Conservation (phyloP, 2,329 filamentous ascomycete genomes). For the Xylaria sp. region DNA sequence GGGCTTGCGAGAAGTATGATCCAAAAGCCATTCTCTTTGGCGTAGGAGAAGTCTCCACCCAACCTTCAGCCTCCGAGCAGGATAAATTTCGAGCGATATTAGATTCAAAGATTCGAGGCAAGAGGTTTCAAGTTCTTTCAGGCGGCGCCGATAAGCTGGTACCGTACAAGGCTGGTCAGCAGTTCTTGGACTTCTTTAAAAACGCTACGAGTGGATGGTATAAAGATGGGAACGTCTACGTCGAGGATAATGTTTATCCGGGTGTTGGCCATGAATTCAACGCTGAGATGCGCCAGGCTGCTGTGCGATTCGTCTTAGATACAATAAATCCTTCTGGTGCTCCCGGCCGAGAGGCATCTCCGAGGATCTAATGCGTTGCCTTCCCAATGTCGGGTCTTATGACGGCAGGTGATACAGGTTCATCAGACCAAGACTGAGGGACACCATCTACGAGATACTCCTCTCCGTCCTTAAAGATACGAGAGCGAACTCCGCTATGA, state of each 20-base stretch:
- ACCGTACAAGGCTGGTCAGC: conserved; percentile 69
- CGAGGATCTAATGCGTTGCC: conserved; percentile 44
- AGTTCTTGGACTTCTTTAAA: conserved; percentile 72
- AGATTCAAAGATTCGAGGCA: conserved; percentile 65
- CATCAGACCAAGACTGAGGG: conserved; percentile 55
- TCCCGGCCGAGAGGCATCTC: conserved; percentile 43
- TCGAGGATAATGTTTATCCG: conserved; percentile 76
- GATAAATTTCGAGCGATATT: conserved; percentile 59
- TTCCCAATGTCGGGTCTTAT: neutral
- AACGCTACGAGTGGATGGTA: conserved; percentile 64
- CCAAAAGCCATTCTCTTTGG: conserved; percentile 80
- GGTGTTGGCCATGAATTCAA: conserved; percentile 78
- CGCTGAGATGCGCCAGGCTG: conserved; percentile 72
- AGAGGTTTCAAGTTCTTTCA: conserved; percentile 72
- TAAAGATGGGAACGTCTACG: conserved; percentile 63
- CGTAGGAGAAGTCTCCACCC: conserved; percentile 53
- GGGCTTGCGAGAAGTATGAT: conserved; percentile 73
- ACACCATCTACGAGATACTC: conserved; percentile 56
- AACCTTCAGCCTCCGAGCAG: conserved; percentile 53
- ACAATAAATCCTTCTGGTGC: conserved; percentile 52
- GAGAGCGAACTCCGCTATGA: conserved; percentile 55
- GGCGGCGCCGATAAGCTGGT: conserved; percentile 78
- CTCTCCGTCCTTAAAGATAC: conserved; percentile 48
- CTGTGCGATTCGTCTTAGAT: conserved; percentile 70
- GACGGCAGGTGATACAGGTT: neutral